Evolutionary conservation across 345 rosid genomes (phyloP).

Genomic region (Acer campestre): DNA sequence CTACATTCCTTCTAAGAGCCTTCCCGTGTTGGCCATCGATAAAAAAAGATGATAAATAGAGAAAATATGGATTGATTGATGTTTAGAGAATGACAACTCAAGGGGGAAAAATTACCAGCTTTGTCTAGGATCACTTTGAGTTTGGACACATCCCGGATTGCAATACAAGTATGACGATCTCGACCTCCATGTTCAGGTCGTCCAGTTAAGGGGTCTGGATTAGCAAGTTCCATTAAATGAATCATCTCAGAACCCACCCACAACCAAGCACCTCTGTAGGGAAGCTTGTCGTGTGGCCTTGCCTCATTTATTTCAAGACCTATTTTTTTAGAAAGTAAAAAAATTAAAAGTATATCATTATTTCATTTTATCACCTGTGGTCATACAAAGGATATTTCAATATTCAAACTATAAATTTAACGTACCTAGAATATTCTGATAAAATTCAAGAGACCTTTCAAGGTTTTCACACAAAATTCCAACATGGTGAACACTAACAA

Average conservation of each 20-base stretch:
- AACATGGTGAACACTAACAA: slow-evolving; percentile 83
- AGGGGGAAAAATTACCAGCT: slow-evolving; percentile 53
- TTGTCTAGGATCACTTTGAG: slow-evolving; percentile 72
- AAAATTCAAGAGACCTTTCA: slow-evolving; percentile 83
- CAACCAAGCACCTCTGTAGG: slow-evolving; percentile 91
- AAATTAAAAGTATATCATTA: slow-evolving; percentile 9
- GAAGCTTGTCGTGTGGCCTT: slow-evolving; percentile 93
- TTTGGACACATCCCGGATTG: slow-evolving; percentile 73
- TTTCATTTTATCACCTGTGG: neutral
- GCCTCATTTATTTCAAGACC: slow-evolving; percentile 93
- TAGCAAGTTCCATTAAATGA: slow-evolving; percentile 98
- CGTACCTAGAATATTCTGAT: slow-evolving; percentile 72
- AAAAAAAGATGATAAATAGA: neutral
- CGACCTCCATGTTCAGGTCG: slow-evolving; percentile 93
- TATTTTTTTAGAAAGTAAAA: slow-evolving; percentile 12
- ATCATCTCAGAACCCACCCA: slow-evolving; percentile 99
- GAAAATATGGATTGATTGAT: neutral
- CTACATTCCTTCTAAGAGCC: neutral
- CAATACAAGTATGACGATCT: slow-evolving; percentile 89
- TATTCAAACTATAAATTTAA: neutral
- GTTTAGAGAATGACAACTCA: neutral
- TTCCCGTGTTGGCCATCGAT: neutral
- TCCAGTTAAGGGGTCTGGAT: slow-evolving; percentile 92
- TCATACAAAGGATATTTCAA: neutral
- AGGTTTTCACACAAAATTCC: slow-evolving; percentile 84